A percentile compares a stretch with the other conserved stretches of the same genome.
These are phyloP conservation scores for Nannochloris sp. DNA, from an alignment of 139 green algal genomes.

Conservation along the genomic window DNA sequence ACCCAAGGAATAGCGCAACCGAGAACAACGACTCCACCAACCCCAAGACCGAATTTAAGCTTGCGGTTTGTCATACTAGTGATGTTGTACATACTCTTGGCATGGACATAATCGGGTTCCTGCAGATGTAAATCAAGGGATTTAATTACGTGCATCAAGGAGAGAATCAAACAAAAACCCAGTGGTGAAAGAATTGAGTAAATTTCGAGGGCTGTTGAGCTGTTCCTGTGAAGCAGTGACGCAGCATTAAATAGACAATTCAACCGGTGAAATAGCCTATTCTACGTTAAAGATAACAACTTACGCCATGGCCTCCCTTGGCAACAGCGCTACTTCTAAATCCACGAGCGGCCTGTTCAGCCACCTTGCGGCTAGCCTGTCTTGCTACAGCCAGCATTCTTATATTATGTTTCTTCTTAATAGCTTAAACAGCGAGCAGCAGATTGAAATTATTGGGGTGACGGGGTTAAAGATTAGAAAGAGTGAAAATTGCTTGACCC, in stretches of 20 bases:
- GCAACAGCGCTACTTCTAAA: background rate
- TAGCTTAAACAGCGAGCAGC: background rate
- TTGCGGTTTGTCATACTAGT: slow-evolving; percentile 8
- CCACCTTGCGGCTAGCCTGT: background rate
- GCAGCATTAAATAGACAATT: too few species aligned
- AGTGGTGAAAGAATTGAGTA: too few species aligned
- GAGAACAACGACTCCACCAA: background rate
- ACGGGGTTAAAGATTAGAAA: too few species aligned
- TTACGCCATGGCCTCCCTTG: background rate
- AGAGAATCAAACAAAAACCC: too few species aligned
- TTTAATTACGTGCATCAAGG: background rate
- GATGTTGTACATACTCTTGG: slow-evolving; percentile 8
- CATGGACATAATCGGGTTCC: slow-evolving; percentile 7
- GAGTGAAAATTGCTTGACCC: too few species aligned
- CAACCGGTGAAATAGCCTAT: too few species aligned
- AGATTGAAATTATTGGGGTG: too few species aligned
- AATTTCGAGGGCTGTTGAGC: too few species aligned
- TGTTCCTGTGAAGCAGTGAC: too few species aligned
- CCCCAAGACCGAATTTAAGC: slow-evolving; percentile 18
- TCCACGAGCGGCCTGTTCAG: background rate
- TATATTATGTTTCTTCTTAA: background rate
- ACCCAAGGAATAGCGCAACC: slow-evolving; percentile 7
- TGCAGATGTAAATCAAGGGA: background rate
- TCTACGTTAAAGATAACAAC: too few species aligned
- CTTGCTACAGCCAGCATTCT: background rate